Evolutionary conservation across 768 basidiomycete species (phyloP), one percentile per base, ranked within the genome.

Genomic region (Hygrophoropsis aurantiaca): DNA sequence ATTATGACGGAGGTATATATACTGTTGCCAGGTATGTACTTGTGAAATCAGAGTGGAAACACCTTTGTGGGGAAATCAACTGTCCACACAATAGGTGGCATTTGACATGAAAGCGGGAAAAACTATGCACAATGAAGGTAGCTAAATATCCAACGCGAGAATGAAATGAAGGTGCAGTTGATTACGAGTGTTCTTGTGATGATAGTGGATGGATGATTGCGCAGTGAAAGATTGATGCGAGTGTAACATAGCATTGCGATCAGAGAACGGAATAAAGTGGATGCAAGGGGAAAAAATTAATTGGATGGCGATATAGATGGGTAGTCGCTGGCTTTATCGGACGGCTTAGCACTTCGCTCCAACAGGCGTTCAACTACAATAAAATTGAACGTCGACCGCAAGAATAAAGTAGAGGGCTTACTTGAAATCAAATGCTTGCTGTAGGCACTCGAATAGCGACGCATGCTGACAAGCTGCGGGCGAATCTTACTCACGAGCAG

Each of bases 381-480:
- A 36, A 16, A 20, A 15, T 49, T 63, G 13, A 57, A 56, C 40
- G 11, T 34, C 33, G 23, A 33, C 7, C 13, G 6, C 27, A 38
- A 47, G 27, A 30, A 32, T 5, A 27, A 24, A 8, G 42, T 27
- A 16, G 40, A 18, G 24, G 5, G 60, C 90, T 51, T 64, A 91
- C 90, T 90, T 34, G 90, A 82, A 42, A 78, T 74, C 42, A 94
- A 77, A 59, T 93, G 90, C 68, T 89, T 90, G 69, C 79, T 85
- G 64, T 87, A 85, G 19, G 80, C 77, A 52, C 80, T 82, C 21
- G 87, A 82, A 58, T 81, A 82, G 57, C 79, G 77, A 42, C 85
- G 82, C 75, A 93, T 85, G 61, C 68, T 80, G 25, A 73, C 70
- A 20, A 94, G 72, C 52, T 90, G 81, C 16, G 84, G 81, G 30